A percentile compares a stretch with the other conserved stretches of the same genome.
phyloP scores from a whole-genome alignment of 129 eudicot genomes.

The Lactuca saligna region DNA sequence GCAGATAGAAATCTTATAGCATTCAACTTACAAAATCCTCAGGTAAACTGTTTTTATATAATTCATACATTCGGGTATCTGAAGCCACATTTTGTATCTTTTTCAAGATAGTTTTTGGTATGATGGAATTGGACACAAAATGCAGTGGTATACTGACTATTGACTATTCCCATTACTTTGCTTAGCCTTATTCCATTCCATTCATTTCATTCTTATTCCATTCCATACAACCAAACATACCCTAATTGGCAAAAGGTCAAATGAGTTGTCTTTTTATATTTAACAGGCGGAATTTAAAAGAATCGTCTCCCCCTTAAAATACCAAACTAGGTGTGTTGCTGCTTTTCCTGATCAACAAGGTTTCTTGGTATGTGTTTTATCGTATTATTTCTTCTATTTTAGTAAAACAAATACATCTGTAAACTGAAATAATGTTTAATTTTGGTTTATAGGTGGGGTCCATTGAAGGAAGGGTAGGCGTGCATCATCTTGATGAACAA shows the following conservation, averaged over 20 bases:
- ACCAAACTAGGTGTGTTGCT: constrained; percentile 95
- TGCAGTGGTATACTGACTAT: background rate
- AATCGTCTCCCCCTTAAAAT: constrained; percentile 74
- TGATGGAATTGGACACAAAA: background rate
- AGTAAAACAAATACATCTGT: background rate
- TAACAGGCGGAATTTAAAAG: constrained; percentile 82
- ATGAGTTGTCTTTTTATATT: constrained; percentile 5
- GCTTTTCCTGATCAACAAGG: constrained; percentile 98
- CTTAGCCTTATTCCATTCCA: background rate
- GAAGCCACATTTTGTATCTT: background rate
- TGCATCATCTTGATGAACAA: constrained; percentile 89
- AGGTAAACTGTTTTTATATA: constrained; percentile 46
- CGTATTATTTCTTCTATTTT: background rate
- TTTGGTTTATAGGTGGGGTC: constrained; percentile 73
- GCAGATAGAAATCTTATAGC: constrained; percentile 83
- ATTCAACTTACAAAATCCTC: constrained; percentile 85
- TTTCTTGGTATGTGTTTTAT: constrained; percentile 59
- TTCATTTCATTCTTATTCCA: background rate
- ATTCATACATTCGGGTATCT: background rate
- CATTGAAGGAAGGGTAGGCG: constrained; percentile 97
- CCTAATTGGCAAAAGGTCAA: constrained; percentile 11
- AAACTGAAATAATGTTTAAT: background rate
- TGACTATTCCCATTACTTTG: background rate
- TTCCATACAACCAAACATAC: background rate
- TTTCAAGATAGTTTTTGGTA: background rate